Conservation (phyloP, 139 green algal species). For the Trebouxia sp. region DNA sequence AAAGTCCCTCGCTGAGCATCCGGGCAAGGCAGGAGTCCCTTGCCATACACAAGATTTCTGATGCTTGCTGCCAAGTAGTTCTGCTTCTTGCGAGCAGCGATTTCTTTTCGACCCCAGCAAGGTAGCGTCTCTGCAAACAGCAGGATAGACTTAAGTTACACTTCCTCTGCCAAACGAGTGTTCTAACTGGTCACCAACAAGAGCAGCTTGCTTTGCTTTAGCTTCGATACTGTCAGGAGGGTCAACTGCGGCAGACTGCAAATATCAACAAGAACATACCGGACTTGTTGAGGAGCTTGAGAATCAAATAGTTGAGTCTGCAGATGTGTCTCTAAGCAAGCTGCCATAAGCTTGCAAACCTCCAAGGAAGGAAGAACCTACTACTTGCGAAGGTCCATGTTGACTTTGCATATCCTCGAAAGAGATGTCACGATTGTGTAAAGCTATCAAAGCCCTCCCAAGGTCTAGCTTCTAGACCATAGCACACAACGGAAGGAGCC, state of each 20-base stretch:
- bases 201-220: no score
- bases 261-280: background rate
- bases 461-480: background rate
- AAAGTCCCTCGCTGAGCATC: background rate
- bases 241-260: no score
- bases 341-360: slow-evolving; percentile 17
- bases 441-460: background rate
- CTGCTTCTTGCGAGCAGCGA: slow-evolving; percentile 6
- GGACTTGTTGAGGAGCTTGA: background rate
- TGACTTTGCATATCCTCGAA: background rate
- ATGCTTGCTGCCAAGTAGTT: background rate
- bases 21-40: background rate
- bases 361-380: background rate
- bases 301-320: slow-evolving; percentile 13
- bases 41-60: slow-evolving; percentile 9
- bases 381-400: background rate
- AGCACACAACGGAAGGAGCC: background rate
- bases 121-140: background rate
- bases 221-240: no score
- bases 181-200: no score
- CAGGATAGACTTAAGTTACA: background rate
- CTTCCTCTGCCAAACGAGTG: background rate
- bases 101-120: slow-evolving; percentile 2
- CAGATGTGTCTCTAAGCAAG: background rate
- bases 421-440: background rate